These are phyloP conservation scores for Podaxis sp. DNA, from an alignment of 768 basidiomycete species.

Conservation along the genomic window DNA sequence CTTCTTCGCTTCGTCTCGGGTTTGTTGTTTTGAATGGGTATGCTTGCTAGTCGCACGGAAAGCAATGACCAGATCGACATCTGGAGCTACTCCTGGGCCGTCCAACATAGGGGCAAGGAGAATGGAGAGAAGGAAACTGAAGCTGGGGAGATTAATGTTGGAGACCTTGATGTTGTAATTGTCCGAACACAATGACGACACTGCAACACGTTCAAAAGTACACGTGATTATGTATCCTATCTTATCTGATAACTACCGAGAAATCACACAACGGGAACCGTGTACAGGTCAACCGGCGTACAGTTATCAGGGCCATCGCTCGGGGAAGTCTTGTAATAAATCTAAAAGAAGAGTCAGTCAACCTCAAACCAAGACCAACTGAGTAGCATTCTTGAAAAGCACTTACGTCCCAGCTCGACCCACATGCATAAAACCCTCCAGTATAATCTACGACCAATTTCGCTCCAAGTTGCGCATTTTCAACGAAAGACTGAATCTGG, in stretches of 20 bases:
- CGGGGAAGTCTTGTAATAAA: constrained; percentile 12
- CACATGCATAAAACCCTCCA: constrained; percentile 29
- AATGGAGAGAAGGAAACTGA: background rate
- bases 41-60: constrained; percentile 56
- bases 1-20: constrained; percentile 57
- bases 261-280: constrained; percentile 13
- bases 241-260: background rate
- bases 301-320: constrained; percentile 9
- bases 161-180: background rate
- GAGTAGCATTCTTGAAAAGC: background rate
- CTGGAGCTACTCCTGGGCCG: constrained; percentile 30
- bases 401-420: constrained; percentile 22
- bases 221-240: constrained; percentile 1
- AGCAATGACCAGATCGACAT: constrained; percentile 73
- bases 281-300: constrained; percentile 11
- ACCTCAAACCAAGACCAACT: too few relatives aligned
- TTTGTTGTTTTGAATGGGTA: constrained; percentile 58
- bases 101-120: constrained; percentile 17
- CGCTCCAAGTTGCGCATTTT: constrained; percentile 27
- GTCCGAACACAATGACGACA: constrained; percentile 9
- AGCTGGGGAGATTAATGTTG: background rate
- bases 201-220: background rate
- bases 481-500: constrained; percentile 22
- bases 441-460: constrained; percentile 24
- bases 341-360: background rate